phyloP scores from a whole-genome alignment of 495 filamentous ascomycete genomes.

The Chaetomium tenue region DNA sequence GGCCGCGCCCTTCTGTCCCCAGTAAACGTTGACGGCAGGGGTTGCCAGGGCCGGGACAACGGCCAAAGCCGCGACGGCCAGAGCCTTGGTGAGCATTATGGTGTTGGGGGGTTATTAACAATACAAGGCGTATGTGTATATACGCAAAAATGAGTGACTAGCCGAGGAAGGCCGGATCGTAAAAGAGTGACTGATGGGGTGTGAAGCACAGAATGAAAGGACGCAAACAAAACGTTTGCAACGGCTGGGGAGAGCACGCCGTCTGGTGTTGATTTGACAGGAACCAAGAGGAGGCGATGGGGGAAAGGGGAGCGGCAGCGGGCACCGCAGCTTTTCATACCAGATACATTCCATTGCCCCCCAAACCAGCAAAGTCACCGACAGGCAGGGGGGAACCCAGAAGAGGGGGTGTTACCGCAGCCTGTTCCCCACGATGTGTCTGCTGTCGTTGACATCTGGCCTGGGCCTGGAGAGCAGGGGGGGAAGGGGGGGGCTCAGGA shows the following conservation, averaged over 20 bases:
- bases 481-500: neutral
- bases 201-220: conserved; percentile 43
- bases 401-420: neutral
- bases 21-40: conserved; percentile 39
- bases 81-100: conserved; percentile 39
- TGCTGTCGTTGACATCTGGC: neutral
- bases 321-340: conserved; percentile 27
- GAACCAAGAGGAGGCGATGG: conserved; percentile 21
- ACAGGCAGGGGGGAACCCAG: neutral
- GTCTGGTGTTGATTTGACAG: conserved; percentile 39
- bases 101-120: conserved; percentile 27
- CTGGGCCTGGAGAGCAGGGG: conserved; percentile 2
- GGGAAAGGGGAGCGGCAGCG: conserved; percentile 21
- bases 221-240: conserved; percentile 49
- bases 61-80: conserved; percentile 38
- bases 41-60: conserved; percentile 33
- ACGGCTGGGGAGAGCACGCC: conserved; percentile 40
- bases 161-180: conserved; percentile 32
- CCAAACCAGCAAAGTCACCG: neutral
- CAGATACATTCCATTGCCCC: neutral
- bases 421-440: conserved; percentile 12
- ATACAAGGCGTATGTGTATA: conserved; percentile 21
- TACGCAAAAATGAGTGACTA: conserved; percentile 29
- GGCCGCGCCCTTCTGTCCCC: conserved; percentile 35
- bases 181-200: conserved; percentile 36